Conservation (phyloP, 306 rosid genomes). For the Clitoria ternatea region DNA sequence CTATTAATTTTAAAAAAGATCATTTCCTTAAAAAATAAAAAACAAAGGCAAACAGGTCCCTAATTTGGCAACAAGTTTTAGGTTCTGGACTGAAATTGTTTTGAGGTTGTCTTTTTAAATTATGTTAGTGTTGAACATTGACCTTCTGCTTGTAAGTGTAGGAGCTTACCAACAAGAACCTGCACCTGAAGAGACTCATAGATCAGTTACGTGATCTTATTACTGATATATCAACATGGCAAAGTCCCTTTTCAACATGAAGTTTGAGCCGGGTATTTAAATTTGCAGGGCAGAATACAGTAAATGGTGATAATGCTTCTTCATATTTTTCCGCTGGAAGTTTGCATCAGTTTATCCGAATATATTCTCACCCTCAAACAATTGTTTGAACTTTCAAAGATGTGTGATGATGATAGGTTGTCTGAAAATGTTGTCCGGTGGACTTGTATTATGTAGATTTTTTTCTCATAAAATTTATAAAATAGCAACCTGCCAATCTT, state of each 20-base stretch:
- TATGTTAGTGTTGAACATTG: not conserved
- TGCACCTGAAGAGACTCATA: conserved; percentile 66
- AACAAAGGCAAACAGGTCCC: not conserved
- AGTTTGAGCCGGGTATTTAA: conserved; percentile 1
- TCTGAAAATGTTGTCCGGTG: conserved; percentile 8
- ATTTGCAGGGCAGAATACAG: conserved; percentile 14
- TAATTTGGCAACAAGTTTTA: not conserved
- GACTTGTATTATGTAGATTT: conserved; percentile 2
- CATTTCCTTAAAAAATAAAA: not conserved
- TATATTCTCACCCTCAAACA: not conserved
- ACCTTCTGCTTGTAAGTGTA: conserved; percentile 25
- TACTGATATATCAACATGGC: conserved; percentile 90
- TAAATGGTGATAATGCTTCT: conserved; percentile 14
- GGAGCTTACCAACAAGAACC: conserved; percentile 82
- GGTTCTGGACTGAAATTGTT: conserved; percentile 12
- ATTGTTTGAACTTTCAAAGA: not conserved
- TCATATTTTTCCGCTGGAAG: conserved; percentile 4
- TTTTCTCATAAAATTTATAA: not conserved
- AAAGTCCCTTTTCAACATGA: conserved; percentile 76
- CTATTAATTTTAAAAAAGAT: not conserved
- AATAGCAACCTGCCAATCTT: not conserved
- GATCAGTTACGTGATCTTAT: conserved; percentile 81
- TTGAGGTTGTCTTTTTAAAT: not conserved
- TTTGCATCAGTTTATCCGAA: not conserved
- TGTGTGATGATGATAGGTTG: not conserved